Base-by-base conservation (phyloP, 1,139 yeast genomes). In the Yamadazyma blattariae region DNA sequence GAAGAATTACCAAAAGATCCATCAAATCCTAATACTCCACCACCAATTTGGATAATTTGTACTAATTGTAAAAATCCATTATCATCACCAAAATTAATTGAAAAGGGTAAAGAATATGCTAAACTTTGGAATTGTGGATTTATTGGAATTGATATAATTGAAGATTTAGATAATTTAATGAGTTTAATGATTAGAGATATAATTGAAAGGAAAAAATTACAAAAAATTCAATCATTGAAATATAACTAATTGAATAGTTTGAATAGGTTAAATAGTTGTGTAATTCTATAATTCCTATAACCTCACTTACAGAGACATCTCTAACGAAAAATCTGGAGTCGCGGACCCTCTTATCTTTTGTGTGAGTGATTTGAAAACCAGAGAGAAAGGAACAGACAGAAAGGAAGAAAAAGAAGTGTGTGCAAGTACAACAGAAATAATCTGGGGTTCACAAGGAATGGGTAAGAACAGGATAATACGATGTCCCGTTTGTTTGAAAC, bases 1-100 rank as follows among this genome's bases (percentile, higher is more conserved):
- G 31, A 52, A 25, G 55, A 50, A 25, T 43, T 54, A 41, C 46
- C 64, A 20, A 32, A 61, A 18, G 77, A 77, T 48, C 79, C 80
- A 2, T 43, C 60, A 4, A 53, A 74, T 15, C 74, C 77, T 2
- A 63, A 61, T 32, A 59, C 76, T 9, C 79, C 79, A 11, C 94
- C 92, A 1, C 89, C 90, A 0, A 72, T 82, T 8, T 63, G 84
- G 56, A 64, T 84, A 3, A 68, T 80, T 2, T 82, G 86, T 46
- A 82, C 90, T 0, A 82, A 82, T 48, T 51, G 64, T 0, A 61
- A 70, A 24, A 79, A 74, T 50, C 71, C 64, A 9, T 57, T 79
- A 29, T 76, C 80, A 0, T 77, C 86, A 19, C 86, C 86, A 0
- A 51, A 65, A 10, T 53, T 82, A 30, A 60, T 83, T 7, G 74